Conservation (phyloP, 768 basidiomycete genomes). For the Boletus subparvulus region DNA sequence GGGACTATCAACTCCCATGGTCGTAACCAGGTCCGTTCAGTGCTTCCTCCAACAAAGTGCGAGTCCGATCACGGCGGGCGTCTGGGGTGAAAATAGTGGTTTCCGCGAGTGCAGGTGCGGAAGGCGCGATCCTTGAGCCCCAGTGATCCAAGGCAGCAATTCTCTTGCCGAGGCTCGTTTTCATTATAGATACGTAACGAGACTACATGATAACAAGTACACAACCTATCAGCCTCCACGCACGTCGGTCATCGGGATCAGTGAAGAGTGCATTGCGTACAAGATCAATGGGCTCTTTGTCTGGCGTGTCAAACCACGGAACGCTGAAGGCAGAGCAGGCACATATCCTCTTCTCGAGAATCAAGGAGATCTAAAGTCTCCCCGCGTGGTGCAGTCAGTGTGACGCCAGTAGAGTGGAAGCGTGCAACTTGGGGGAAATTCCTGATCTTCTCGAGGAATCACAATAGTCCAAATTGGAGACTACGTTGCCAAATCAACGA, state of each 20-base stretch:
- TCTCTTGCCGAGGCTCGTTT: slow-evolving; percentile 69
- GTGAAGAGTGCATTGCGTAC: slow-evolving; percentile 95
- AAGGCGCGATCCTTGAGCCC: slow-evolving; percentile 17
- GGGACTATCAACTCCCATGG: too few relatives aligned
- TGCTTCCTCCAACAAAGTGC: too few relatives aligned
- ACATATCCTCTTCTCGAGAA: slow-evolving; percentile 69
- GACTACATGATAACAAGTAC: slow-evolving; percentile 10
- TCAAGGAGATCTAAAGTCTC: slow-evolving; percentile 49
- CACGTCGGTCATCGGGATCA: slow-evolving; percentile 93
- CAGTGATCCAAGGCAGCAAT: slow-evolving; percentile 88
- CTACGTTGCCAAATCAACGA: too few relatives aligned
- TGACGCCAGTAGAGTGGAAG: too few relatives aligned
- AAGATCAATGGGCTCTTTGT: slow-evolving; percentile 77
- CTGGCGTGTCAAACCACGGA: neutral
- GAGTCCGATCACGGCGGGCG: too few relatives aligned
- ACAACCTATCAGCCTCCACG: slow-evolving; percentile 92
- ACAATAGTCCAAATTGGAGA: too few relatives aligned
- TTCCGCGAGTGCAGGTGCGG: neutral
- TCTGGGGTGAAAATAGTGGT: too few relatives aligned
- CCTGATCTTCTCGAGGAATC: too few relatives aligned
- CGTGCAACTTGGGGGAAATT: too few relatives aligned
- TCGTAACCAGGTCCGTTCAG: too few relatives aligned
- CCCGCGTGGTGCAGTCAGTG: too few relatives aligned
- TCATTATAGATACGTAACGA: neutral
- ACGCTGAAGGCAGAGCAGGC: neutral